These are phyloP conservation scores for Meredithiella fracta DNA, from an alignment of 2,329 filamentous ascomycete genomes.

Conservation along the genomic window DNA sequence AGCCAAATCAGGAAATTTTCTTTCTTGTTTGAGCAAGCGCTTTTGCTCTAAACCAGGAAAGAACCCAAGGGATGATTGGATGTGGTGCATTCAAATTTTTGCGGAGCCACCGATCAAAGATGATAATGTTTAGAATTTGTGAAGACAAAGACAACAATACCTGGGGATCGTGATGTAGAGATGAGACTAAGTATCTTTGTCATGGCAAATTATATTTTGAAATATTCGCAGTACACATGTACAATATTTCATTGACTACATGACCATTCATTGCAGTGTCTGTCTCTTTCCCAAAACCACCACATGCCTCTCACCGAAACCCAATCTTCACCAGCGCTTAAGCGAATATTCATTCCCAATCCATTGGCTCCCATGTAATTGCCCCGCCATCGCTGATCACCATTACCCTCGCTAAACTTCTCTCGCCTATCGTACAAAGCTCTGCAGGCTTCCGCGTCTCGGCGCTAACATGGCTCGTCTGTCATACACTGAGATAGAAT, in stretches of 20 bases:
- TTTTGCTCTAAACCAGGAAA: background rate
- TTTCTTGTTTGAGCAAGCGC: background rate
- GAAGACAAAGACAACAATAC: background rate
- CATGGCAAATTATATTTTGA: no score
- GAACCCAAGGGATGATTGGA: background rate
- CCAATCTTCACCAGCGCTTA: background rate
- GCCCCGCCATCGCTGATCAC: background rate
- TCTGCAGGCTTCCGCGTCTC: conserved; percentile 2
- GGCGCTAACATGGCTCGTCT: background rate
- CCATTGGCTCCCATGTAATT: background rate
- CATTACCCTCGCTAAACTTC: background rate
- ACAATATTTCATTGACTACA: no score
- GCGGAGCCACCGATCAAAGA: background rate
- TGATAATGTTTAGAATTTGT: background rate
- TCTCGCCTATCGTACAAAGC: background rate
- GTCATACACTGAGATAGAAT: background rate
- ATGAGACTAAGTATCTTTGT: background rate
- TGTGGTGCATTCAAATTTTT: background rate
- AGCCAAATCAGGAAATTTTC: background rate
- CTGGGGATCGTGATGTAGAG: background rate
- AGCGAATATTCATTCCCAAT: background rate
- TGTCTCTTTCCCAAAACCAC: background rate
- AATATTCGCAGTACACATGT: no score
- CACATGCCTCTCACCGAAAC: background rate
- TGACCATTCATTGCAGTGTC: no score